A percentile compares a stretch with the other conserved stretches of the same genome.
Evolutionary conservation across 2,329 filamentous ascomycete species (phyloP).

Genomic region (Hymenotorrendiella dingleyae): DNA sequence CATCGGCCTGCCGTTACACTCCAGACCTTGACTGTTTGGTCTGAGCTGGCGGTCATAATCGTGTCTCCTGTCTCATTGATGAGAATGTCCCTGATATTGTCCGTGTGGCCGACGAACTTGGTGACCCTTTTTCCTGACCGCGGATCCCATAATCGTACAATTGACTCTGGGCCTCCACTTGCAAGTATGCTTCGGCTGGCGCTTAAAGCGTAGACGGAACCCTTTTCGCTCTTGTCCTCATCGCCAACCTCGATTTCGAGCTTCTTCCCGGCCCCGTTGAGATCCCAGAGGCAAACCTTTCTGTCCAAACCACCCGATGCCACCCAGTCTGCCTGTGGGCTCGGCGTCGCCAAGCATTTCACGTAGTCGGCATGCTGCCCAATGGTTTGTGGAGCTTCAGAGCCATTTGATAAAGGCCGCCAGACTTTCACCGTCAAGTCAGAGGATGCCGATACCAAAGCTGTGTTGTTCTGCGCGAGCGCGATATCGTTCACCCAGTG

Average conservation of each 20-base stretch:
- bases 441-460: slow-evolving; percentile 66
- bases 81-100: slow-evolving; percentile 86
- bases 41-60: slow-evolving; percentile 89
- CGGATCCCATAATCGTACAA: slow-evolving; percentile 87
- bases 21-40: slow-evolving; percentile 98
- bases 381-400: slow-evolving; percentile 68
- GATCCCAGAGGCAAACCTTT: slow-evolving; percentile 88
- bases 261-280: slow-evolving; percentile 79
- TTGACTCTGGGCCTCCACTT: slow-evolving; percentile 89
- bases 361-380: slow-evolving; percentile 95
- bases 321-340: slow-evolving; percentile 70
- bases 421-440: slow-evolving; percentile 70
- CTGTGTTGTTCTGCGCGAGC: slow-evolving; percentile 57
- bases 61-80: slow-evolving; percentile 85
- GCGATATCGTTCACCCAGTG: slow-evolving; percentile 75
- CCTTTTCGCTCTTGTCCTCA: slow-evolving; percentile 81
- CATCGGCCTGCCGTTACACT: slow-evolving; percentile 90
- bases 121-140: slow-evolving; percentile 84
- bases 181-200: slow-evolving; percentile 77
- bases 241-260: slow-evolving; percentile 80
- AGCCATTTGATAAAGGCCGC: slow-evolving; percentile 65
- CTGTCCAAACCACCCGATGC: slow-evolving; percentile 91
- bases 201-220: slow-evolving; percentile 87
- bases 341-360: slow-evolving; percentile 82
- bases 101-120: slow-evolving; percentile 94